Percentiles rank a stretch among this genome's conserved stretches.
These are phyloP conservation scores for Pichia nanzhaoensis DNA, from an alignment of 805 yeast genomes.

Conservation along the genomic window DNA sequence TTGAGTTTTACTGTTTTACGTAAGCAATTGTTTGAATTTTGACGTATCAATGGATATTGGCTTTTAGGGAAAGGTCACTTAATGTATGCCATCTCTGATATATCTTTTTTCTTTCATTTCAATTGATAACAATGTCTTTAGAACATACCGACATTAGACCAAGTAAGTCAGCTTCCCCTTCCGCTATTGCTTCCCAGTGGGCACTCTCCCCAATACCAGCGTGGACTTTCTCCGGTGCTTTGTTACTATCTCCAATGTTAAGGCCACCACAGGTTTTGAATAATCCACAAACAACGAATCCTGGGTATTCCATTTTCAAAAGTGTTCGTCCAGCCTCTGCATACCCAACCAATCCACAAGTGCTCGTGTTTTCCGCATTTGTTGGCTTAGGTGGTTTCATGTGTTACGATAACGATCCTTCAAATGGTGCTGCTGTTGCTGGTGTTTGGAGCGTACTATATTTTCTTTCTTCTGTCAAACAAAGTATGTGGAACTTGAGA, in stretches of 20 bases:
- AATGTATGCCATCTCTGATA: not conserved
- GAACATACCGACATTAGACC: not conserved
- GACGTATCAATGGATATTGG: no score
- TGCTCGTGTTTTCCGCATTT: conserved; percentile 52
- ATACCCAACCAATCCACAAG: conserved; percentile 24
- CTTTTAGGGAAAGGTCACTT: no score
- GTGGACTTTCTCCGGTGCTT: conserved; percentile 32
- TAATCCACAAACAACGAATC: conserved; percentile 8
- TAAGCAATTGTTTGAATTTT: no score
- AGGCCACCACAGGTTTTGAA: conserved; percentile 14
- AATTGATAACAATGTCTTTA: not conserved
- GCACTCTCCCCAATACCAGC: conserved; percentile 42
- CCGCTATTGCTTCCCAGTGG: conserved; percentile 4
- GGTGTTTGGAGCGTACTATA: conserved; percentile 79
- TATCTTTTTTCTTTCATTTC: not conserved
- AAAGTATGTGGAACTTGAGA: conserved; percentile 47
- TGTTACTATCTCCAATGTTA: conserved; percentile 25
- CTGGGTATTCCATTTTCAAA: not conserved
- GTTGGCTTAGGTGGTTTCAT: conserved; percentile 66
- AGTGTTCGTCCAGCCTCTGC: conserved; percentile 11
- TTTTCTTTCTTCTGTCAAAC: conserved; percentile 60
- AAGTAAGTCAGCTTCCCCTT: not conserved
- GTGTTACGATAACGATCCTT: conserved; percentile 66
- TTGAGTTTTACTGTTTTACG: no score
- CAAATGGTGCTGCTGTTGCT: conserved; percentile 74